Base-by-base conservation (phyloP, 169 alveolate species). In the Eimeria acervulina region DNA sequence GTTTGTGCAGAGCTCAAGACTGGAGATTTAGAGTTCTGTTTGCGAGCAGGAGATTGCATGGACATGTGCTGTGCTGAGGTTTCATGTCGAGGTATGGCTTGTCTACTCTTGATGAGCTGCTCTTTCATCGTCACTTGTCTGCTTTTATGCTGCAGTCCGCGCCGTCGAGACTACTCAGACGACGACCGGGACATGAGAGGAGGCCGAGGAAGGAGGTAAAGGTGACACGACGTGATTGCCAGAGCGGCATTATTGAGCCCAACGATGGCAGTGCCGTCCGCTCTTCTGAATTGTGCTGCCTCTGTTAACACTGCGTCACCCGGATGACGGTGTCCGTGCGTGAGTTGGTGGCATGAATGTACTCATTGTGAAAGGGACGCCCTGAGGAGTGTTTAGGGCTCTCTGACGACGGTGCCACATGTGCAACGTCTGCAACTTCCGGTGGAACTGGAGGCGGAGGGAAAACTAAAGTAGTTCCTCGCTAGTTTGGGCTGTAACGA, bases 131-230 rank as follows among this genome's bases (percentile, higher is more conserved):
- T 23, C 44, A 72, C 83, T 23, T 21, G 2, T 47, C 10, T 59
- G 61, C 63, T 40, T 61, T 10, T 36, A 13, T 85, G 92, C 78
- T 85, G 61, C 80, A 85, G 93, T 38, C 93, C 93, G 52, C 93
- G 93, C 13, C 93, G 93, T 19, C 93, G 93, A 10, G 66, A 85
- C 38, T 85, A 85, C 40, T 85, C 93, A 1, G 93, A 85, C n/a
- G 93, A 85, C 36, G 93, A 85, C 61, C 80, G 93, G 55, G 93
- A 85, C 23, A 38, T 19, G 74, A 85, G 93, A 44, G 93, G 80
- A 59, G 76, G 74, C 52, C 66, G 93, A 19, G 55, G 55, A 8
- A 55, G 93, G 59, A 52, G 80, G 17, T 85, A 38, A 63, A 15
- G 6, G 2, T 63, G 74, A 6, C 5, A 26, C 21, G 68, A 63